Evolutionary conservation across 2,329 filamentous ascomycete genomes (phyloP).

Genomic region (Fusarium verticillioides): DNA sequence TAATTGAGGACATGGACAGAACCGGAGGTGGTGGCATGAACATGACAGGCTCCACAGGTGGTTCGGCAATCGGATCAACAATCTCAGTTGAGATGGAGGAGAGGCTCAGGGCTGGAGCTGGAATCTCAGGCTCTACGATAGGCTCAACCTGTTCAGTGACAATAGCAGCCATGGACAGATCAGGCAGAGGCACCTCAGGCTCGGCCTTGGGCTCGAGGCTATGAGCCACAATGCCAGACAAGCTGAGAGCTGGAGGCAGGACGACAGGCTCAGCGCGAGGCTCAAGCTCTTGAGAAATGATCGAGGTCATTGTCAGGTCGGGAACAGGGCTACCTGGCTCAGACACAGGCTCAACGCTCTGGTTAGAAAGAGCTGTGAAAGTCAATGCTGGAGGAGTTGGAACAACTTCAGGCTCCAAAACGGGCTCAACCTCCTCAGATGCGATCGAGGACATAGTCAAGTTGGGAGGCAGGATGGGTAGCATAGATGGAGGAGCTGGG

Average conservation of each 20-base stretch:
- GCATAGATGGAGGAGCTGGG: conserved; percentile 63
- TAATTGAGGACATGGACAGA: conserved; percentile 29
- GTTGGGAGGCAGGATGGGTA: conserved; percentile 48
- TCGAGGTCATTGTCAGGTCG: conserved; percentile 42
- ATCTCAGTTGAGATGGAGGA: conserved; percentile 26
- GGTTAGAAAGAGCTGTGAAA: conserved; percentile 49
- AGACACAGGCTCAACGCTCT: conserved; percentile 54
- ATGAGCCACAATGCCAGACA: conserved; percentile 42
- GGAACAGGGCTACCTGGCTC: conserved; percentile 49
- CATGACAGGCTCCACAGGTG: conserved; percentile 41
- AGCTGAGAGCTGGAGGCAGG: conserved; percentile 32
- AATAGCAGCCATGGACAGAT: conserved; percentile 49
- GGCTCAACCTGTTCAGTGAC: conserved; percentile 43
- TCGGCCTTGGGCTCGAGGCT: conserved; percentile 45
- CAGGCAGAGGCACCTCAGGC: conserved; percentile 37
- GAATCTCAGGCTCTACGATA: conserved; percentile 28
- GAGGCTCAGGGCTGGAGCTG: conserved; percentile 38
- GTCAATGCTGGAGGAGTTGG: conserved; percentile 49
- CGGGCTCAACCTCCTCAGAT: conserved; percentile 57
- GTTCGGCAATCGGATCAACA: conserved; percentile 33
- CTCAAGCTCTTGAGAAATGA: conserved; percentile 45
- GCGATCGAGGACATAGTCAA: conserved; percentile 59
- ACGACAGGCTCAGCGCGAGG: conserved; percentile 44
- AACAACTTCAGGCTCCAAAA: conserved; percentile 49
- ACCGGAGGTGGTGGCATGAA: conserved; percentile 31